These are phyloP conservation scores for Ogataea parapolymorpha DNA, from an alignment of 805 yeast species.

Conservation along the genomic window DNA sequence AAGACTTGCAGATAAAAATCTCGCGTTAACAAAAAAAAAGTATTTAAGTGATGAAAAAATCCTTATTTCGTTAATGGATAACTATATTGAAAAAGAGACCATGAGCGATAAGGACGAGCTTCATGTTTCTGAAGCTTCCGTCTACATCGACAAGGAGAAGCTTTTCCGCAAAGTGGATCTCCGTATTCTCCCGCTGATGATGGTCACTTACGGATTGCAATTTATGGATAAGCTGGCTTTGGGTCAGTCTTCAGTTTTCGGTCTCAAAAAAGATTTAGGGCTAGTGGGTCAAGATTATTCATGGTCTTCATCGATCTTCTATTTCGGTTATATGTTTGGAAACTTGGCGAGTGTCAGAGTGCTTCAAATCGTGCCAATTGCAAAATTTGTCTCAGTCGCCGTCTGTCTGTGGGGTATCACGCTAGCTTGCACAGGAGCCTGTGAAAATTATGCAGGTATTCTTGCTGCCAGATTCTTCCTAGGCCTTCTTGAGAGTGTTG, in stretches of 20 bases:
- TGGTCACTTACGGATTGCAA: slow-evolving; percentile 43
- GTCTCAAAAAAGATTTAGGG: slow-evolving; percentile 47
- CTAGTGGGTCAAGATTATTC: slow-evolving; percentile 42
- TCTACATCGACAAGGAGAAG: slow-evolving; percentile 13
- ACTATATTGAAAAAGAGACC: neutral
- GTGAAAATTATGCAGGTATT: slow-evolving; percentile 42
- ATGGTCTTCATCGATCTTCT: slow-evolving; percentile 36
- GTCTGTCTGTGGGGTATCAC: slow-evolving; percentile 67
- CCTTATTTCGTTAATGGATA: neutral
- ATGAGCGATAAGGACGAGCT: slow-evolving; percentile 12
- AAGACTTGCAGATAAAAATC: slow-evolving; percentile 1
- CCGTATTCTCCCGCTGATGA: slow-evolving; percentile 47
- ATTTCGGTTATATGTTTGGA: slow-evolving; percentile 58
- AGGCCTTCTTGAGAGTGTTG: slow-evolving; percentile 51
- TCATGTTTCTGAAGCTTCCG: slow-evolving; percentile 13
- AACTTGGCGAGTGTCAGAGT: slow-evolving; percentile 46
- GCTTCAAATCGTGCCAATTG: slow-evolving; percentile 56
- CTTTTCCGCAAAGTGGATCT: slow-evolving; percentile 44
- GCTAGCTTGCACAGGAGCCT: slow-evolving; percentile 46
- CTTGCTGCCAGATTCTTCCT: slow-evolving; percentile 46
- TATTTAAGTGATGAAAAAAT: slow-evolving; percentile 1
- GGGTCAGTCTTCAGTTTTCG: slow-evolving; percentile 53
- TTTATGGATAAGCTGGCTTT: slow-evolving; percentile 58
- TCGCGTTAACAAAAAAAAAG: neutral
- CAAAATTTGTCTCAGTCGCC: slow-evolving; percentile 45